Conservation (phyloP, 2,329 filamentous ascomycete genomes). For the Huntiella decipiens region DNA sequence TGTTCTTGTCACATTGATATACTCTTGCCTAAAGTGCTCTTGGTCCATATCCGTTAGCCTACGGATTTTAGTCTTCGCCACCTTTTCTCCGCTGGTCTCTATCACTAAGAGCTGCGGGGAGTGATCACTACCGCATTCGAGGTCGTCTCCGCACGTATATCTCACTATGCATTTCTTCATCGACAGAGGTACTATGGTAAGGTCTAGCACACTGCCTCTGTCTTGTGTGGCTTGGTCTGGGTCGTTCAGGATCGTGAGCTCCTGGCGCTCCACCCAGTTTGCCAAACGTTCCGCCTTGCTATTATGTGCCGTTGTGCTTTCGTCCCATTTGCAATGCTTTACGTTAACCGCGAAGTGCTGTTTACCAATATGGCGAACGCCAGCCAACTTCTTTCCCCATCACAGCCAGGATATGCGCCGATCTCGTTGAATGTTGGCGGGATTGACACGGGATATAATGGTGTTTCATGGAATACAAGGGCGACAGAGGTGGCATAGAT, state of each 20-base stretch:
- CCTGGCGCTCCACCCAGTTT: not conserved
- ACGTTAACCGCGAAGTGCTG: no score
- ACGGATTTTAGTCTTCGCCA: not conserved
- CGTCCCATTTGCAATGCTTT: no score
- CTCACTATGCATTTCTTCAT: not conserved
- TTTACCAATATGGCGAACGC: no score
- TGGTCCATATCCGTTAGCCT: not conserved
- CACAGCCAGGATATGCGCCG: no score
- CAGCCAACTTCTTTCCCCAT: no score
- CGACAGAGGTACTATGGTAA: not conserved
- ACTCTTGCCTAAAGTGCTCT: not conserved
- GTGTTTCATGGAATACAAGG: no score
- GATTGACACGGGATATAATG: no score
- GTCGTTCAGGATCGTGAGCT: not conserved
- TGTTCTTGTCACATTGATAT: not conserved
- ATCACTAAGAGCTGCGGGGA: not conserved
- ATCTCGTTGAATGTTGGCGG: no score
- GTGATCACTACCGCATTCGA: conserved; percentile 1
- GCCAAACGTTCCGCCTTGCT: no score
- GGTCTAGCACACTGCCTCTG: not conserved
- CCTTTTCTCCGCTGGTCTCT: not conserved
- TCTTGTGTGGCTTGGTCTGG: not conserved
- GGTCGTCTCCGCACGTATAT: not conserved
- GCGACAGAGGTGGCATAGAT: no score
- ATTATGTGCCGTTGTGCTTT: no score